Conservation (phyloP, 2,329 filamentous ascomycete species). For the Decorospora gaudefroyi region DNA sequence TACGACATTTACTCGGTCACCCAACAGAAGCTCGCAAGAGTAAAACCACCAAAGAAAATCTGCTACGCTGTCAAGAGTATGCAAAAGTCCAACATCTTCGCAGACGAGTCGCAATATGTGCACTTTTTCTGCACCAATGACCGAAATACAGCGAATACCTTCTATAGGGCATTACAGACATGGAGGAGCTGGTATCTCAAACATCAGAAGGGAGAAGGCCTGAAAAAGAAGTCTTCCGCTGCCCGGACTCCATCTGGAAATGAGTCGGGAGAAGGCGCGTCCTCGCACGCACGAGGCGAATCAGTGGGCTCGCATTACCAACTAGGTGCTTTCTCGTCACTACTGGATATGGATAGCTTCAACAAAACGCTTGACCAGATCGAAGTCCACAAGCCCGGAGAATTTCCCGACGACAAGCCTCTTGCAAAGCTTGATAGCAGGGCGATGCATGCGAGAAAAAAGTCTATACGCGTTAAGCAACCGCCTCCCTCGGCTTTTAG, state of each 20-base stretch:
- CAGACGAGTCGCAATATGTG: conserved; percentile 81
- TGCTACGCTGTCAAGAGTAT: conserved; percentile 92
- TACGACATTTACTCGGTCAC: conserved; percentile 88
- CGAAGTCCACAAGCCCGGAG: conserved; percentile 27
- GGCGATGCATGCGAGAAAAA: conserved; percentile 43
- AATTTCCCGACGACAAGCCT: conserved; percentile 34
- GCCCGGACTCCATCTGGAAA: conserved; percentile 27
- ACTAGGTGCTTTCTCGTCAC: conserved; percentile 68
- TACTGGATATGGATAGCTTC: conserved; percentile 66
- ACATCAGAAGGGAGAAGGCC: conserved; percentile 66
- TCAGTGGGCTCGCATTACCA: conserved; percentile 61
- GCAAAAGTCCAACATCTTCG: conserved; percentile 82
- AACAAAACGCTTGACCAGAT: conserved; percentile 50
- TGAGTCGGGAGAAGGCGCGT: conserved; percentile 18
- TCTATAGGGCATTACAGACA: conserved; percentile 71
- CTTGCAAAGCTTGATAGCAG: conserved; percentile 33
- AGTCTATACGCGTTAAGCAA: conserved; percentile 45
- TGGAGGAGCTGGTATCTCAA: conserved; percentile 95
- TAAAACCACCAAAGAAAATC: conserved; percentile 82
- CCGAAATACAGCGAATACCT: conserved; percentile 65
- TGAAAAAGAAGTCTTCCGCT: conserved; percentile 47
- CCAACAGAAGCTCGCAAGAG: conserved; percentile 66
- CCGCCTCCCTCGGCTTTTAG: conserved; percentile 44
- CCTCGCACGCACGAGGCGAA: conserved; percentile 37
- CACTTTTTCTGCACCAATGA: conserved; percentile 91